Evolutionary conservation across 371 early-diverging fungal species (phyloP).

Genomic region (Mucor lusitanicus): DNA sequence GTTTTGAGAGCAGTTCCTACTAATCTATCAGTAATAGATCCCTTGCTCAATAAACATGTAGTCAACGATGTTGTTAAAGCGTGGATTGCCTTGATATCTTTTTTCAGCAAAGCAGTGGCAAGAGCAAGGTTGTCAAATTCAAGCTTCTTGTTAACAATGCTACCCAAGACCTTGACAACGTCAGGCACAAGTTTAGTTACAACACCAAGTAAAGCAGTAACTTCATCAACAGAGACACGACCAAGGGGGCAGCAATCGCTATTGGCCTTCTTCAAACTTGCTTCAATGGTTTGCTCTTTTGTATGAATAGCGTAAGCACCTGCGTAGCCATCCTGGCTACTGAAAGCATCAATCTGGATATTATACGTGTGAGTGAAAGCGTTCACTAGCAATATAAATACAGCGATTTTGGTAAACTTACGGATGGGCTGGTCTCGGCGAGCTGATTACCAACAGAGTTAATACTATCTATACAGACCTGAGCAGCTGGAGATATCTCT

Average conservation of each 20-base stretch:
- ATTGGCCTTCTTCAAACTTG: constrained; percentile 9
- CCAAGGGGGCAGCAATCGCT: constrained; percentile 12
- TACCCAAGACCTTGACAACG: constrained; percentile 6
- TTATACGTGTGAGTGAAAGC: background rate
- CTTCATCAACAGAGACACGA: constrained; percentile 13
- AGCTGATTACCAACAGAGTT: background rate
- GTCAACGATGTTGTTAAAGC: background rate
- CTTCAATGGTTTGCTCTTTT: constrained; percentile 12
- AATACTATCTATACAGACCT: background rate
- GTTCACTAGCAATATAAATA: background rate
- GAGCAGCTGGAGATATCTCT: background rate
- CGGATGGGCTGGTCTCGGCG: background rate
- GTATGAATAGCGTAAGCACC: constrained; percentile 16
- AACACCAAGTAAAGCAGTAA: constrained; percentile 15
- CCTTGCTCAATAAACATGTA: background rate
- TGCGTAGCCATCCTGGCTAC: constrained; percentile 6
- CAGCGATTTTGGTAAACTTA: background rate
- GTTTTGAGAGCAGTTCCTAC: background rate
- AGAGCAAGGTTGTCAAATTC: constrained; percentile 10
- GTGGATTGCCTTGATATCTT: constrained; percentile 1
- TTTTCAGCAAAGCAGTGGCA: constrained; percentile 16
- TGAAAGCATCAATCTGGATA: constrained; percentile 19
- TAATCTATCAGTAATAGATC: background rate
- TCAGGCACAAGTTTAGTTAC: constrained; percentile 14
- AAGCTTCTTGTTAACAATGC: constrained; percentile 19